Evolutionary conservation across 129 eudicot species (phyloP).

Genomic region (Chrysanthemum makinoi): DNA sequence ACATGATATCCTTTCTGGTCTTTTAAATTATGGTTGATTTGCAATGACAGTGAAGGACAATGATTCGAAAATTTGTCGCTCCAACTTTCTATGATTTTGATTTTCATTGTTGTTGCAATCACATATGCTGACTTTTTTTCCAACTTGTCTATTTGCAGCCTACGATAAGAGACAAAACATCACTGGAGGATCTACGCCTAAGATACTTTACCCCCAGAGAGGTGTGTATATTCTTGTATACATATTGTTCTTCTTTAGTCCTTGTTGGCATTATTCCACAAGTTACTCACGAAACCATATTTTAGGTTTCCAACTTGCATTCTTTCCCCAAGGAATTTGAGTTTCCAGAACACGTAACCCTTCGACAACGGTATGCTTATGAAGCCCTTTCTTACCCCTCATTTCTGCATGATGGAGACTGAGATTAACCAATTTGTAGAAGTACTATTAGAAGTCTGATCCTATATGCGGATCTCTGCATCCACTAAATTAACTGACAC

Average conservation of each 20-base stretch:
- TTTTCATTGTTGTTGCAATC: slow-evolving; percentile 8
- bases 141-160: slow-evolving; percentile 49
- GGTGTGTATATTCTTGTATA: slow-evolving; percentile 39
- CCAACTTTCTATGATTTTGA: too few relatives aligned
- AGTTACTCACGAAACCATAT: slow-evolving; percentile 8
- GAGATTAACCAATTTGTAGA: neutral
- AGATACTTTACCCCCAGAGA: slow-evolving; percentile 97
- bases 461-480: too few relatives aligned
- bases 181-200: slow-evolving; percentile 56
- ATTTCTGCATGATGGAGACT: neutral
- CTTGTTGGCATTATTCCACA: neutral
- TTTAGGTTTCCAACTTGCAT: slow-evolving; percentile 92
- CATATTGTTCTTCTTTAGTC: slow-evolving; percentile 8
- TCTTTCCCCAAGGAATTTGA: slow-evolving; percentile 84
- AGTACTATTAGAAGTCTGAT: too few relatives aligned
- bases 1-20: neutral
- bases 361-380: slow-evolving; percentile 78
- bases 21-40: neutral
- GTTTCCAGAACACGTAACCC: slow-evolving; percentile 76
- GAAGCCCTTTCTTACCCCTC: slow-evolving; percentile 6
- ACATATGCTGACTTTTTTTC: slow-evolving; percentile 15
- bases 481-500: neutral
- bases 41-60: too few relatives aligned
- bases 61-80: too few relatives aligned
- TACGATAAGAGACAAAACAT: slow-evolving; percentile 39